phyloP scores from a whole-genome alignment of 2,329 filamentous ascomycete species.

The Colletotrichum spinosum region DNA sequence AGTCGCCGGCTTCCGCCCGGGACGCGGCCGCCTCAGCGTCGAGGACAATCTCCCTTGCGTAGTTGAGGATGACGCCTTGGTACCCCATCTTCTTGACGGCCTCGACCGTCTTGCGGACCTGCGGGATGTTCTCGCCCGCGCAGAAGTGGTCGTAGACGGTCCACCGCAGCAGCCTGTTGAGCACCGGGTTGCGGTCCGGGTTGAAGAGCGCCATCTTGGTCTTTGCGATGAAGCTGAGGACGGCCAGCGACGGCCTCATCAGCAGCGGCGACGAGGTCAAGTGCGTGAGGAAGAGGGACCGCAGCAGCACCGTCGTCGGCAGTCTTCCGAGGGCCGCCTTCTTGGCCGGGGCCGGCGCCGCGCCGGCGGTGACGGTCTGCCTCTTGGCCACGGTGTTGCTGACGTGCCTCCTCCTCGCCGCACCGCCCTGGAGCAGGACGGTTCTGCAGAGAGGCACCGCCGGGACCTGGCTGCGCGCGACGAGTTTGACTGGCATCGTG shows the following conservation, averaged over 20 bases:
- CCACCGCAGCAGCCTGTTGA: constrained; percentile 78
- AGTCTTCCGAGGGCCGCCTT: constrained; percentile 26
- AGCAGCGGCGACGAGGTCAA: constrained; percentile 27
- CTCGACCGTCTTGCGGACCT: constrained; percentile 75
- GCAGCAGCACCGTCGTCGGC: constrained; percentile 11
- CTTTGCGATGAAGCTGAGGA: constrained; percentile 29
- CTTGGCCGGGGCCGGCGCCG: not conserved
- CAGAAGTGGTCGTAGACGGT: constrained; percentile 95
- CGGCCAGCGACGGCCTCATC: constrained; percentile 25
- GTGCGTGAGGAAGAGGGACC: constrained; percentile 28
- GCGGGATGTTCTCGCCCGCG: constrained; percentile 78
- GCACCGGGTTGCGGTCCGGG: constrained; percentile 79
- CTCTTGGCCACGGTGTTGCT: constrained; percentile 26
- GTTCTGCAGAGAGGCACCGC: constrained; percentile 20
- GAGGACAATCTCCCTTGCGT: constrained; percentile 85
- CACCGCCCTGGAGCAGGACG: constrained; percentile 10
- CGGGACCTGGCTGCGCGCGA: constrained; percentile 12
- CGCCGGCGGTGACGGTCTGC: not conserved
- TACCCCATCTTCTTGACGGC: constrained; percentile 81
- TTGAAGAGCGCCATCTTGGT: constrained; percentile 57
- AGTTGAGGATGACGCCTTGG: constrained; percentile 85
- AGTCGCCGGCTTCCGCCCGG: constrained; percentile 58
- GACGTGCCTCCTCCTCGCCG: constrained; percentile 11
- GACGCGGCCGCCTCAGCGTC: constrained; percentile 57
- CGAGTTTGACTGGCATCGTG: constrained; percentile 28